Conservation (phyloP, 306 rosid species). For the Vigna hirtella region DNA sequence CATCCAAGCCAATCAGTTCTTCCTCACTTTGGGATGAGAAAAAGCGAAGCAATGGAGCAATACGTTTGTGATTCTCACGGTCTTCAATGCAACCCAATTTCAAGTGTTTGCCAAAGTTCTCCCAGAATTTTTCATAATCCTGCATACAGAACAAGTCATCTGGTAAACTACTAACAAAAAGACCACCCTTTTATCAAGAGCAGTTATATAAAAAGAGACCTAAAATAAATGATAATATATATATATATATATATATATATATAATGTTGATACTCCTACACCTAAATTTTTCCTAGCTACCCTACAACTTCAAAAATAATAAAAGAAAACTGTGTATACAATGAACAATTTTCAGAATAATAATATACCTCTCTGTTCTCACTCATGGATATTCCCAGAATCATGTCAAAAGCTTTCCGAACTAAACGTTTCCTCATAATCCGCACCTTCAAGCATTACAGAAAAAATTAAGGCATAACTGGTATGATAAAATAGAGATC, state of each 20-base stretch:
- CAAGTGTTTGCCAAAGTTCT: conserved; percentile 90
- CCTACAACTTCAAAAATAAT: background rate
- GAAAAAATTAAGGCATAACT: conserved; percentile 29
- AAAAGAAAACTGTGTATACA: background rate
- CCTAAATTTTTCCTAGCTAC: conserved; percentile 8
- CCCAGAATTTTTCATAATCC: conserved; percentile 97
- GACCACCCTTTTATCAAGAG: conserved; percentile 20
- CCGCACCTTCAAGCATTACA: conserved; percentile 73
- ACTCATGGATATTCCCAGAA: conserved; percentile 93
- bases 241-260: too few relatives aligned
- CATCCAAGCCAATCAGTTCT: conserved; percentile 86
- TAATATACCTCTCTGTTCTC: conserved; percentile 78
- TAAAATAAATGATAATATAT: background rate
- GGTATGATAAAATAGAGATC: conserved; percentile 13
- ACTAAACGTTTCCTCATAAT: conserved; percentile 95
- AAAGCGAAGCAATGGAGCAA: conserved; percentile 95
- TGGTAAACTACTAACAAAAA: conserved; percentile 21
- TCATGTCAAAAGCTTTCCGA: conserved; percentile 96
- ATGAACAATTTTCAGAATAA: conserved; percentile 32
- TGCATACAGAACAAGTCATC: conserved; percentile 48
- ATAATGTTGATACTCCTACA: background rate
- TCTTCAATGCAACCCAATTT: conserved; percentile 99
- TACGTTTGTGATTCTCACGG: conserved; percentile 94
- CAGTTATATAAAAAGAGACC: background rate
- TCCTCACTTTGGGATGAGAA: conserved; percentile 92